Percentiles rank a stretch among this genome's conserved stretches.
Evolutionary conservation across 106 monocot species (phyloP).

Genomic region (Dendrobium huoshanense): DNA sequence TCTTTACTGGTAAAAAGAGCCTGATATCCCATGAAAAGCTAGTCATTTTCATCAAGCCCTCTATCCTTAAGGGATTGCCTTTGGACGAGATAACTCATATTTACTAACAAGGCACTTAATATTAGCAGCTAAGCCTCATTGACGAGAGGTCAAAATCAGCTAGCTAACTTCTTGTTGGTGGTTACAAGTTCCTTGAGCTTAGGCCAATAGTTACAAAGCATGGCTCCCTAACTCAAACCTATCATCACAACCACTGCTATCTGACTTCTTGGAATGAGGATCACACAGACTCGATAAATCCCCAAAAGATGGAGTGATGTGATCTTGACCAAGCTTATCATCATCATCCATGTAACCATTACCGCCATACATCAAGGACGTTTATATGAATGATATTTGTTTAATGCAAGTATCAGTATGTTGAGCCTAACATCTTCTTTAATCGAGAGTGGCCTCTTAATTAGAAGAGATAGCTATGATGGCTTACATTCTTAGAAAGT

Average conservation of each 20-base stretch:
- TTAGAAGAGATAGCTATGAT: too few relatives aligned
- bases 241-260: neutral
- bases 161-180: neutral
- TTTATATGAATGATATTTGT: neutral
- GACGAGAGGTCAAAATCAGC: neutral
- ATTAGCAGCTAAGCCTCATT: neutral
- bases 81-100: neutral
- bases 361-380: neutral
- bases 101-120: neutral
- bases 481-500: too few relatives aligned
- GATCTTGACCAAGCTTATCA: neutral
- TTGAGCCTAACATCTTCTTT: too few relatives aligned
- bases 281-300: neutral
- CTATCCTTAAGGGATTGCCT: neutral
- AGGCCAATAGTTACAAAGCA: neutral
- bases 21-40: too few relatives aligned
- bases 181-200: neutral
- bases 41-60: too few relatives aligned
- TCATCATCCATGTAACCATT: neutral
- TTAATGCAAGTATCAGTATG: neutral
- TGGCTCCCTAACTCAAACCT: neutral
- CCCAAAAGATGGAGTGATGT: neutral
- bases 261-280: neutral
- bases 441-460: too few relatives aligned
- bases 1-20: neutral